Percentiles rank a stretch among this genome's conserved stretches.
Conservation (phyloP, 371 early-diverging fungal genomes). For the Syncephalastrum monosporum region DNA sequence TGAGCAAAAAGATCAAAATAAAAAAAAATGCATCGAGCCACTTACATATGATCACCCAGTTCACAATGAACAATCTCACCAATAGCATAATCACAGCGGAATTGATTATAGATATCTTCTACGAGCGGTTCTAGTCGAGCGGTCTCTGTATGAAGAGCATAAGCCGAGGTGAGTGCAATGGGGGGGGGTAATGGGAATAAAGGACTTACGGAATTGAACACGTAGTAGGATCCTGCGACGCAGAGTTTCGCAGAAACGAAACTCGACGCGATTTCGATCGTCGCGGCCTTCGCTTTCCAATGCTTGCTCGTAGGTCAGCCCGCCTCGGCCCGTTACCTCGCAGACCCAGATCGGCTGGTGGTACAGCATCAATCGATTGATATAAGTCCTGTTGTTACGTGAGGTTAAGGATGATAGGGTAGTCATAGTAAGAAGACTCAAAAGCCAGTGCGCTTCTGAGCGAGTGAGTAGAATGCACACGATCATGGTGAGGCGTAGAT, state of each 20-base stretch:
- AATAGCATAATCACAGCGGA: constrained; percentile 36
- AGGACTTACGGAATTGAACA: constrained; percentile 68
- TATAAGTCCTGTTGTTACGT: constrained; percentile 59
- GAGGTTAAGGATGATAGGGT: constrained; percentile 9
- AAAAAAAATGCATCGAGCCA: neutral
- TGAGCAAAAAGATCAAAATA: neutral
- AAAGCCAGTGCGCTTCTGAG: neutral
- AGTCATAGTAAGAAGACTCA: neutral
- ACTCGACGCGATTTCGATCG: constrained; percentile 51
- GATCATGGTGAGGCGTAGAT: neutral
- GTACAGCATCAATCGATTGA: constrained; percentile 69
- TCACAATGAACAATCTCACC: constrained; percentile 47
- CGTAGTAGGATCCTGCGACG: constrained; percentile 56
- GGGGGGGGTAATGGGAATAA: neutral
- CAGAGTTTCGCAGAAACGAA: constrained; percentile 61
- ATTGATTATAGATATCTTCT: constrained; percentile 43
- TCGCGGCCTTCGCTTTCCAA: constrained; percentile 70
- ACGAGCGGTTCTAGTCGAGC: constrained; percentile 45
- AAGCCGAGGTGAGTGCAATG: neutral
- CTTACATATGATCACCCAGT: constrained; percentile 34
- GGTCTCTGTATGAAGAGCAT: constrained; percentile 30
- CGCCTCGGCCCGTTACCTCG: constrained; percentile 67
- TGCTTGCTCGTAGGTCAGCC: constrained; percentile 84
- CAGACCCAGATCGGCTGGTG: constrained; percentile 79
- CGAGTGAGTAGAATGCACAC: neutral